These are phyloP conservation scores for Candida maris DNA, from an alignment of 805 yeast genomes.

Conservation along the genomic window DNA sequence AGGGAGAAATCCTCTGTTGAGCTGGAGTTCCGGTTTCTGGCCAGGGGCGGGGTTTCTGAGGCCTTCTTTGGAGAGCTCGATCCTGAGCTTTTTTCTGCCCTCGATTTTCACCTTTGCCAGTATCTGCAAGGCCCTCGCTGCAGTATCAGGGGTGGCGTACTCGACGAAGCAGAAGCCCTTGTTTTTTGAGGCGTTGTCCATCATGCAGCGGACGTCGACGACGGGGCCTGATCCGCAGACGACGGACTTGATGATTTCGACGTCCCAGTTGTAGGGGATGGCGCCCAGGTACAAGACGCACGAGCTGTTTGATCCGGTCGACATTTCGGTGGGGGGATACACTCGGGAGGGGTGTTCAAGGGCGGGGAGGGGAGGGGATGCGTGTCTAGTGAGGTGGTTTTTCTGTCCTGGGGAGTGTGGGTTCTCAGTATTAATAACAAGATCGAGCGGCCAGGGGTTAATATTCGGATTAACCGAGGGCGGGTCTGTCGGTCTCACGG, in stretches of 20 bases:
- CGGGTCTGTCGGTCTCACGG: not conserved
- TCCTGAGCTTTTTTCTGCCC: slow-evolving; percentile 47
- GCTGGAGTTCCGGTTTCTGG: slow-evolving; percentile 40
- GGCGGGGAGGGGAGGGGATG: too few relatives aligned
- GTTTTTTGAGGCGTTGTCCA: slow-evolving; percentile 54
- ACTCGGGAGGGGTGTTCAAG: too few relatives aligned
- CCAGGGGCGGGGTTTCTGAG: slow-evolving; percentile 36
- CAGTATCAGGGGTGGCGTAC: slow-evolving; percentile 49
- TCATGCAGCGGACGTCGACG: slow-evolving; percentile 61
- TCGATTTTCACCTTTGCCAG: slow-evolving; percentile 43
- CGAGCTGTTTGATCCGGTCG: slow-evolving; percentile 29
- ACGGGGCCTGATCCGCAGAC: slow-evolving; percentile 73
- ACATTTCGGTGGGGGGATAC: slow-evolving; percentile 2
- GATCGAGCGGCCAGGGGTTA: not conserved
- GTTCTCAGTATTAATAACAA: too few relatives aligned
- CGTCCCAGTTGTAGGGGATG: slow-evolving; percentile 71
- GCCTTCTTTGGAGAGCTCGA: slow-evolving; percentile 63
- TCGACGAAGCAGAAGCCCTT: slow-evolving; percentile 70
- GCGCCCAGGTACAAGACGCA: slow-evolving; percentile 57
- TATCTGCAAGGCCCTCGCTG: slow-evolving; percentile 44
- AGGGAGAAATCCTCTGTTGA: slow-evolving; percentile 49
- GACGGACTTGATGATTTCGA: slow-evolving; percentile 55
- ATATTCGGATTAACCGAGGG: not conserved
- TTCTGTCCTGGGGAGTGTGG: too few relatives aligned
- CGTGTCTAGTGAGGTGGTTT: too few relatives aligned